Evolutionary conservation across 1,284 basidiomycete genomes (phyloP), one percentile per base, ranked within the genome.

Genomic region (Porogramme epimiltina): DNA sequence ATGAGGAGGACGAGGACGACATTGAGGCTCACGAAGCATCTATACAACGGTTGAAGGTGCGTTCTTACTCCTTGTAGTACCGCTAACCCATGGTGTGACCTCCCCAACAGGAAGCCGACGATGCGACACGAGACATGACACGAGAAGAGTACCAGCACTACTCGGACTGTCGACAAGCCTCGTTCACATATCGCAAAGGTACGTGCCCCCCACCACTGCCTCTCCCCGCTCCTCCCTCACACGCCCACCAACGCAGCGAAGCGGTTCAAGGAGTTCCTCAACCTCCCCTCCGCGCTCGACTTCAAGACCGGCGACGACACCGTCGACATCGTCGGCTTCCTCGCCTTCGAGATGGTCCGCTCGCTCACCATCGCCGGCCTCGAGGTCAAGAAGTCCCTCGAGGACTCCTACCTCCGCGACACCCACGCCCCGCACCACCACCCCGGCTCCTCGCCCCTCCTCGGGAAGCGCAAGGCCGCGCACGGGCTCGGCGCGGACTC

Each of bases 91-190:
- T 25, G 1, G n/a, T 13, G 25, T 8, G 15, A 37, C 9, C 18
- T 40, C 31, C 13, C 13, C 22, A 38, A 9, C 66, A 93, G 84
- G 93, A 95, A 79, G 94, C 94, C 3, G 95, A 98, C 68, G 93
- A 97, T 62, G 91, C 93, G 4, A 98, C 96, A 0, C 82, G 93
- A 45, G 84, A 93, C 70, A 98, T 98, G 96, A 97, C 94, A 0
- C 80, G 92, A 58, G 95, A 98, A 66, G 94, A 98, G 65, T 98
- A 98, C 67, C 91, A 95, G 56, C 94, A 97, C 66, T 99, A 98
- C 68, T 95, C 95, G 2, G 95, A 98, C 66, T 98, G 95, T 73
- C 83, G 96, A 47, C 95, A 98, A 70, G 96, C 96, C 0, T 94
- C 93, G 10, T 99, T 98, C 71, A 97, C 95, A 0, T 98, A 96